Base-by-base conservation (phyloP, 176 grass and related monocot genomes). In the Juncus inflexus region DNA sequence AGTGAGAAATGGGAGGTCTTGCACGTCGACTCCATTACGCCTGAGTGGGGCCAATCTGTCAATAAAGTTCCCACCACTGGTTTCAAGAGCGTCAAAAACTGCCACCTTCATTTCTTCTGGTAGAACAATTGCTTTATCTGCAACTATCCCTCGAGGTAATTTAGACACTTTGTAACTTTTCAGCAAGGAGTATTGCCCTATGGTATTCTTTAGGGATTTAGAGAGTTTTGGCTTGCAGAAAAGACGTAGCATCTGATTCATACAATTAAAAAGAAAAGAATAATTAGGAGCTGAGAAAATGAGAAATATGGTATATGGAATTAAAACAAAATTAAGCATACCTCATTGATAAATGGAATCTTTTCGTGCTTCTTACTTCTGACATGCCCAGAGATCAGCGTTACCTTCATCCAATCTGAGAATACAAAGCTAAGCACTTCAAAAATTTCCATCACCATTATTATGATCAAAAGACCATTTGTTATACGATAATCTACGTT, bases 351-450 rank as follows among this genome's bases (percentile, higher is more conserved):
- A 28, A 15, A 59, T 8, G 4, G n/a, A 19, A 7, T 59, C 14
- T 59, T 14, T 2, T 3, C 3, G 2, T 7, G 4, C 9, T 6
- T 6, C 55, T 28, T 14, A 9, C 9, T n/a, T 68, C 10, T 55
- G 35, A 68, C 35, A 55, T 68, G 3, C 43, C 6, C 53, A 14
- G 54, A 73, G 5, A 58, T 41, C 5, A 65, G 5, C 8, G 37
- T 36, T 55, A 84, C 64, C 71, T 84, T 84, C 8, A 70, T 67
- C 82, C 77, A 84, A 45, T 84, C 50, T 2, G 69, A 84, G 58
- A 62, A 80, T 65, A 80, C 58, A n/a, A 70, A 78, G 12, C 65
- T 80, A 53, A 70, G 62, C 58, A 76, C 51, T 63, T 80, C 77
- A 19, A 77, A 76, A 36, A 84, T 38, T 42, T 84, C 82, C 58